phyloP scores from a whole-genome alignment of 805 yeast species.

The Kodamaea nitidulidarum region DNA sequence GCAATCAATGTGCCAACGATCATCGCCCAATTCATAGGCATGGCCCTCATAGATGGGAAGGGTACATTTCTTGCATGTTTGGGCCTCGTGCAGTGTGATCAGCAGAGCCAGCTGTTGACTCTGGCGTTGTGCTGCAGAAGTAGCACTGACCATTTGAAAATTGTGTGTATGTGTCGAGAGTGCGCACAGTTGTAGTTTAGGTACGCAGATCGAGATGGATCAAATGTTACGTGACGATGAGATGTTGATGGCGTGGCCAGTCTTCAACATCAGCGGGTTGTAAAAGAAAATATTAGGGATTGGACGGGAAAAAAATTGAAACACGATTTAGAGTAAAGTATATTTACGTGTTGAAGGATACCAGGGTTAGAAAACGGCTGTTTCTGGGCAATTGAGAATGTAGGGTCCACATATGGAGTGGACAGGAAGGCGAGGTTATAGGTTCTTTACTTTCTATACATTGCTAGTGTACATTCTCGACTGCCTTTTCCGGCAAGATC shows the following conservation, averaged over 20 bases:
- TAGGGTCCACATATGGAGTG: no score
- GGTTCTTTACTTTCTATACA: no score
- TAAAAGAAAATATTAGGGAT: slow-evolving; percentile 2
- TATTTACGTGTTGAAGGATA: background rate
- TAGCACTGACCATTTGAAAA: slow-evolving; percentile 4
- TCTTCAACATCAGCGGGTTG: slow-evolving; percentile 1
- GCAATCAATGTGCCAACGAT: slow-evolving; percentile 94
- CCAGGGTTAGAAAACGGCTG: no score
- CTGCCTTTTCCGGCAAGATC: no score
- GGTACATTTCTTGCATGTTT: slow-evolving; percentile 39
- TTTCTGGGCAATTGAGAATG: no score
- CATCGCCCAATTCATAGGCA: slow-evolving; percentile 91
- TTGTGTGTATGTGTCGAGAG: background rate
- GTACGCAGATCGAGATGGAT: background rate
- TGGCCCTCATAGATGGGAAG: slow-evolving; percentile 75
- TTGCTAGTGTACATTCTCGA: no score
- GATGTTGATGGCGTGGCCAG: slow-evolving; percentile 3
- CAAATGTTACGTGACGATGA: background rate
- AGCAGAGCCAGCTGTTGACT: slow-evolving; percentile 3
- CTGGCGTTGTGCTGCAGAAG: slow-evolving; percentile 1
- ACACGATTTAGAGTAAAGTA: background rate
- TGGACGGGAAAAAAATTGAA: slow-evolving; percentile 4
- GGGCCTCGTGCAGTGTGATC: slow-evolving; percentile 13
- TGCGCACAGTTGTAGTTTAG: no score
- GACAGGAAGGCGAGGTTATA: no score